phyloP scores from a whole-genome alignment of 305 asterid genomes.

The Salvia sclarea region DNA sequence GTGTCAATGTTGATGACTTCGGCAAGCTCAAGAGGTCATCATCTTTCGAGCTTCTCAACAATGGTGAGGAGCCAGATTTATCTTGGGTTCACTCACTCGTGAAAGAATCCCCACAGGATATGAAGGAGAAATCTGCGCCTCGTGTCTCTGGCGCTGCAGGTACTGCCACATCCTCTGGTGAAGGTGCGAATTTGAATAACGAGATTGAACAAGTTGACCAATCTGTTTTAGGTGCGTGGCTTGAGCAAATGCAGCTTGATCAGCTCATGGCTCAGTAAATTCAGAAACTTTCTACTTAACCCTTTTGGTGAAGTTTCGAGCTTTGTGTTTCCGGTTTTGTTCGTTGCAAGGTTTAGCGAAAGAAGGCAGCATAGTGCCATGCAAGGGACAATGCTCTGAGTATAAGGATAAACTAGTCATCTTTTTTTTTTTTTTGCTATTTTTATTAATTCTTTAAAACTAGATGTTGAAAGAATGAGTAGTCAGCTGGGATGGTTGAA shows the following conservation, averaged over 20 bases:
- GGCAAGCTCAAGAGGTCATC: constrained; percentile 57
- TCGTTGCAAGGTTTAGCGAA: constrained; percentile 37
- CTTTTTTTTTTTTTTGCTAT: constrained; percentile 34
- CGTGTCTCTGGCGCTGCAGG: constrained; percentile 36
- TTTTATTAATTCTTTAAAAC: constrained; percentile 45
- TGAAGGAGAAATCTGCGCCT: constrained; percentile 45
- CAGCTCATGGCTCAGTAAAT: constrained; percentile 62
- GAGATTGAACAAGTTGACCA: constrained; percentile 53
- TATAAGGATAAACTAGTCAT: constrained; percentile 36
- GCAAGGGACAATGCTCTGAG: constrained; percentile 34
- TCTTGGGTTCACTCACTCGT: constrained; percentile 91
- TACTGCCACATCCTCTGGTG: constrained; percentile 40
- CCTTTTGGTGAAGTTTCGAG: constrained; percentile 36
- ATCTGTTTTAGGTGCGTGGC: constrained; percentile 59
- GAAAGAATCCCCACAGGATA: constrained; percentile 68
- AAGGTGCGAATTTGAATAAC: constrained; percentile 33
- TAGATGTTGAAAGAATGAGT: constrained; percentile 46
- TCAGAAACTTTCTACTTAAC: constrained; percentile 28
- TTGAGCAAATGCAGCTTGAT: constrained; percentile 80
- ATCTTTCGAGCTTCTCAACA: constrained; percentile 60
- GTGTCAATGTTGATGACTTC: constrained; percentile 40
- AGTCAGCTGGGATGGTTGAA: constrained; percentile 39
- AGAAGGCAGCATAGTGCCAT: constrained; percentile 43
- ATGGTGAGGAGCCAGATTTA: constrained; percentile 76
- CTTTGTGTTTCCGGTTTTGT: constrained; percentile 38